A percentile compares a stretch with the other conserved stretches of the same genome.
Conservation (phyloP, 805 yeast species). For the Ascoidea tarda region DNA sequence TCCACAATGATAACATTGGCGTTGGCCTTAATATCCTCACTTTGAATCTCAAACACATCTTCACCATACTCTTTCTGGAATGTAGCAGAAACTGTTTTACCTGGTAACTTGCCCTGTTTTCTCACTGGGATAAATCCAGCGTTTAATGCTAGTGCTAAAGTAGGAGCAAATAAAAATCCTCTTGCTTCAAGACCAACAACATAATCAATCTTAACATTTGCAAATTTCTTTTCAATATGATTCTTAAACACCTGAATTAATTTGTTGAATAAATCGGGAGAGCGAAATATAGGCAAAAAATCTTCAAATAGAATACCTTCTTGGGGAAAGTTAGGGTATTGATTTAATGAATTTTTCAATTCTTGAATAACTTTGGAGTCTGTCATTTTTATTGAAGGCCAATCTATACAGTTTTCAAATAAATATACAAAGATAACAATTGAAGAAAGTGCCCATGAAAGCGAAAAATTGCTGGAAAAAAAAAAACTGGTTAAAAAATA, state of each 20-base stretch:
- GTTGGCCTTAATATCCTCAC: conserved; percentile 59
- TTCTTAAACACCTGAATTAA: conserved; percentile 67
- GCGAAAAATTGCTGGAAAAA: too few species aligned
- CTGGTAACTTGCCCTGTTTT: conserved; percentile 93
- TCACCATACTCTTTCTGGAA: conserved; percentile 87
- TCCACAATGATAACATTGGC: conserved; percentile 81
- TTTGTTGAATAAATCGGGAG: conserved; percentile 69
- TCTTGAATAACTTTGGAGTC: conserved; percentile 15
- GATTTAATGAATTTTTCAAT: conserved; percentile 41
- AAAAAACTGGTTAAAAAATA: too few species aligned
- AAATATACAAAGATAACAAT: too few species aligned
- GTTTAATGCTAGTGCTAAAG: conserved; percentile 77
- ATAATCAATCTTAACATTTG: conserved; percentile 55
- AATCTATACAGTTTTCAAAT: too few species aligned
- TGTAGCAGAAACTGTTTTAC: conserved; percentile 55
- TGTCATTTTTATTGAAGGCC: too few species aligned
- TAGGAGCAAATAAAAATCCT: conserved; percentile 94
- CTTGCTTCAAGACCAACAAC: conserved; percentile 92
- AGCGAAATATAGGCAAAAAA: conserved; percentile 84
- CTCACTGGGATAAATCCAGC: conserved; percentile 94
- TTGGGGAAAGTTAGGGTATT: conserved; percentile 88
- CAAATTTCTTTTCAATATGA: conserved; percentile 46
- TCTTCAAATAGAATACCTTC: conserved; percentile 94
- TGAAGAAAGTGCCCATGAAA: too few species aligned
- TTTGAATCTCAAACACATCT: conserved; percentile 83